Evolutionary conservation across 441 rosid genomes (phyloP).

Genomic region (Adansonia grandidieri): DNA sequence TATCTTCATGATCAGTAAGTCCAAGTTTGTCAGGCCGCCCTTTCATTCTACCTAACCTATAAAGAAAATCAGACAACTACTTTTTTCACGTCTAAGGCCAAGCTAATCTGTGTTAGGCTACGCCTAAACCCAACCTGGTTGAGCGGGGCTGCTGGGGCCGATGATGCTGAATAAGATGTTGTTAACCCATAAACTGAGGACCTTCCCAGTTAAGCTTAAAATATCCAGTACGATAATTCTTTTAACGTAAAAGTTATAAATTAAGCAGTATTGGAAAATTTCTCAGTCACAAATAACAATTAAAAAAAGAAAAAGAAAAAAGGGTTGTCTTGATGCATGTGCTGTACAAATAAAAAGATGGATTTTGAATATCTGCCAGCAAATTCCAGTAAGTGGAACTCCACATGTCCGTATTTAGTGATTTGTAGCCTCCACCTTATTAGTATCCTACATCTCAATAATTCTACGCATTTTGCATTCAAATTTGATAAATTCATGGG

Average conservation of each 20-base stretch:
- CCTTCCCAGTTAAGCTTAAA: neutral
- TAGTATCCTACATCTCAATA: neutral
- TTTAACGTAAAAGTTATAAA: neutral
- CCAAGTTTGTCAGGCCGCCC: neutral
- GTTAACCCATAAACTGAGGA: neutral
- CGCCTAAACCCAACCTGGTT: neutral
- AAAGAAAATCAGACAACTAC: too few relatives aligned
- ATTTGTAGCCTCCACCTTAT: neutral
- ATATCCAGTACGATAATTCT: neutral
- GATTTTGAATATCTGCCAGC: neutral
- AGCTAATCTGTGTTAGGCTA: neutral
- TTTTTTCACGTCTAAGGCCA: neutral
- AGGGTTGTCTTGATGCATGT: neutral
- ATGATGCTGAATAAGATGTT: too few relatives aligned
- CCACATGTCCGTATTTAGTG: neutral
- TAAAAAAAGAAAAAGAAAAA: neutral
- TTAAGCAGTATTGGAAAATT: neutral
- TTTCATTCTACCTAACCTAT: neutral
- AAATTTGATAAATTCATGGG: too few relatives aligned
- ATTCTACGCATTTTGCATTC: too few relatives aligned
- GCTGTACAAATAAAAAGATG: neutral
- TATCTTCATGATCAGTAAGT: neutral
- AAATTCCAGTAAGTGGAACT: neutral
- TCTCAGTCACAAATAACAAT: neutral
- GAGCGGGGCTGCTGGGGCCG: neutral